Conservation (phyloP, 1,284 basidiomycete species). For the Ustilago crameri region DNA sequence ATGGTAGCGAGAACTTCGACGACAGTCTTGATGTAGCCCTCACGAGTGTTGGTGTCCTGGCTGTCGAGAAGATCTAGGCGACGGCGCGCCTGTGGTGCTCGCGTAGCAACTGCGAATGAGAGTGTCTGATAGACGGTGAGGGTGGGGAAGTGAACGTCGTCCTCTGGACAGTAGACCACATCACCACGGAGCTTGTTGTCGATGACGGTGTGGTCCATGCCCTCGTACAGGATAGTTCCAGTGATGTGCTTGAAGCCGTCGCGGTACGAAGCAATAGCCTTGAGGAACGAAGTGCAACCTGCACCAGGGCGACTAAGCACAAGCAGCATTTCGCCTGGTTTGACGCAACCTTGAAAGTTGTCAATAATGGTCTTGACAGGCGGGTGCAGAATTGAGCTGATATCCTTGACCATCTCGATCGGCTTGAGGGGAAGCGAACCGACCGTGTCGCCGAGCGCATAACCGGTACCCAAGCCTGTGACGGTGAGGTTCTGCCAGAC, state of each 20-base stretch:
- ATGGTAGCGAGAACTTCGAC: slow-evolving; percentile 58
- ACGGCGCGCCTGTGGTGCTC: slow-evolving; percentile 49
- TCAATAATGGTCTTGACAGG: slow-evolving; percentile 57
- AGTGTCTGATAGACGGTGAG: slow-evolving; percentile 56
- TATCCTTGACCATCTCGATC: slow-evolving; percentile 23
- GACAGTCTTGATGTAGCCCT: slow-evolving; percentile 42
- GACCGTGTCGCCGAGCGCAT: slow-evolving; percentile 41
- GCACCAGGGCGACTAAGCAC: slow-evolving; percentile 63
- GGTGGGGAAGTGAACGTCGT: slow-evolving; percentile 57
- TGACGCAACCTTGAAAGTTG: slow-evolving; percentile 55
- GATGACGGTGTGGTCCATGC: slow-evolving; percentile 55
- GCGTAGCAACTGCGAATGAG: slow-evolving; percentile 57
- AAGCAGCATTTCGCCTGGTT: slow-evolving; percentile 64
- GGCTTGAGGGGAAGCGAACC: slow-evolving; percentile 50
- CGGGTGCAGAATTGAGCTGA: slow-evolving; percentile 35
- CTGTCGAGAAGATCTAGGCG: slow-evolving; percentile 30
- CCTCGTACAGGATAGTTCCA: slow-evolving; percentile 53
- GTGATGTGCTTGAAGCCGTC: slow-evolving; percentile 59
- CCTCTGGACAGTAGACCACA: slow-evolving; percentile 56
- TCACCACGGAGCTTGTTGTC: slow-evolving; percentile 53
- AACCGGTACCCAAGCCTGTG: slow-evolving; percentile 55
- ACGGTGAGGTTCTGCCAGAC: slow-evolving; percentile 55
- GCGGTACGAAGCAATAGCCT: slow-evolving; percentile 60
- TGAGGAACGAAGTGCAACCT: slow-evolving; percentile 61
- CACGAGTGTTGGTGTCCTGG: slow-evolving; percentile 29